These are phyloP conservation scores for Fusarium anthophilum DNA, from an alignment of 2,329 filamentous ascomycete genomes.

Conservation along the genomic window DNA sequence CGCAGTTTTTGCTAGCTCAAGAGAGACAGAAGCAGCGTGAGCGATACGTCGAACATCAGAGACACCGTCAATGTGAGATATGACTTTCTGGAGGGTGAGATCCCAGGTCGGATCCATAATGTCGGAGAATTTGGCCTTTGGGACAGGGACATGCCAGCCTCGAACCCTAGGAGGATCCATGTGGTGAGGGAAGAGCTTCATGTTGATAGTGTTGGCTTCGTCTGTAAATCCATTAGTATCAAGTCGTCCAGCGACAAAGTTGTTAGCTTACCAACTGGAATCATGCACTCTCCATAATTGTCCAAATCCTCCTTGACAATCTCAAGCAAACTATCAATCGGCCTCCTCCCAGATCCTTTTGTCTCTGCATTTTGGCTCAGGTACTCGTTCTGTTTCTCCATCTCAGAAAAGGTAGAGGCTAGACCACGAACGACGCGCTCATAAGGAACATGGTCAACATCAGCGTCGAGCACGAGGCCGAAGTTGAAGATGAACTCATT, in stretches of 20 bases:
- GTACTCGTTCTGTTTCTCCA: slow-evolving; percentile 92
- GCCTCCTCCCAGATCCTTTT: slow-evolving; percentile 62
- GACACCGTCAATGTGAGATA: slow-evolving; percentile 89
- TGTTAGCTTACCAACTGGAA: slow-evolving; percentile 78
- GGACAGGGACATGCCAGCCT: slow-evolving; percentile 90
- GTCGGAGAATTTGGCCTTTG: slow-evolving; percentile 71
- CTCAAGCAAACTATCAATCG: slow-evolving; percentile 86
- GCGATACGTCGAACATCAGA: slow-evolving; percentile 90
- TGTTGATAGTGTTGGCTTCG: slow-evolving; percentile 92
- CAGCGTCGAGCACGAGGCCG: slow-evolving; percentile 77
- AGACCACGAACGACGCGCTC: slow-evolving; percentile 87
- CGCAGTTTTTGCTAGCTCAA: slow-evolving; percentile 85
- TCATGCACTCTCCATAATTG: slow-evolving; percentile 98
- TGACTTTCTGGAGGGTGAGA: slow-evolving; percentile 79
- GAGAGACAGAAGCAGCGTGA: slow-evolving; percentile 83
- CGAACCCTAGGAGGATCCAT: slow-evolving; percentile 79
- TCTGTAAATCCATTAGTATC: slow-evolving; percentile 59
- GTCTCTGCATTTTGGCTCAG: slow-evolving; percentile 69
- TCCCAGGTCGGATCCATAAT: slow-evolving; percentile 77
- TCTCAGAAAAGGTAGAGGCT: slow-evolving; percentile 83
- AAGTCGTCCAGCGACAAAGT: neutral
- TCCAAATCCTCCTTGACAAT: slow-evolving; percentile 88
- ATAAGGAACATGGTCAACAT: slow-evolving; percentile 77
- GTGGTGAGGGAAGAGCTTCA: slow-evolving; percentile 92
- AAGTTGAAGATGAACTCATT: slow-evolving; percentile 99